Conservation (phyloP, 2,329 filamentous ascomycete species). For the Ceratocystis ficicola region DNA sequence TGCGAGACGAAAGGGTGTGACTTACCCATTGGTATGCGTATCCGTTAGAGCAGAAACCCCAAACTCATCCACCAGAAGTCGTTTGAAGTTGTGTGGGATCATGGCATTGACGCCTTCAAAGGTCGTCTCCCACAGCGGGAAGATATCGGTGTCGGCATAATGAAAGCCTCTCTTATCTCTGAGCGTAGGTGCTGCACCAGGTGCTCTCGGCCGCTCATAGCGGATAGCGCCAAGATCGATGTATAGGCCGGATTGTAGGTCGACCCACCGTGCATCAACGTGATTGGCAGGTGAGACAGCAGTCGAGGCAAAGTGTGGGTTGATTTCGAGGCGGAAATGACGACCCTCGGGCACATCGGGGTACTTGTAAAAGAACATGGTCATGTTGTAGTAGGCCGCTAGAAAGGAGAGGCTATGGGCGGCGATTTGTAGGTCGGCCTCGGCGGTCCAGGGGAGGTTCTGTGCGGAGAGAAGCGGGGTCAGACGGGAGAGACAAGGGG, state of each 20-base stretch:
- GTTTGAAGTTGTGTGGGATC: constrained; percentile 51
- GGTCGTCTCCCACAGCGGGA: constrained; percentile 53
- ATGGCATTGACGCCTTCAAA: constrained; percentile 56
- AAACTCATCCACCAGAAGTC: constrained; percentile 48
- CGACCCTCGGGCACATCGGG: constrained; percentile 31
- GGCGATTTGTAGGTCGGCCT: constrained; percentile 63
- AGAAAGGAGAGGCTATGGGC: constrained; percentile 53
- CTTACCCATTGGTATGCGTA: constrained; percentile 43
- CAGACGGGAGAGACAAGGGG: constrained; percentile 10
- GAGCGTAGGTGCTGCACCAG: constrained; percentile 33
- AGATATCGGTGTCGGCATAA: constrained; percentile 44
- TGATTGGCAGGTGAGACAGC: constrained; percentile 26
- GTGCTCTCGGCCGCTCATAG: constrained; percentile 35
- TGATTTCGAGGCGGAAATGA: constrained; percentile 40
- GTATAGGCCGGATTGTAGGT: constrained; percentile 36
- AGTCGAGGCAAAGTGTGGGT: constrained; percentile 33
- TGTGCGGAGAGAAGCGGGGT: constrained; percentile 27
- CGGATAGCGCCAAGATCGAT: constrained; percentile 42
- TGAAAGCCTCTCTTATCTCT: constrained; percentile 42
- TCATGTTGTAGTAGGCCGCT: constrained; percentile 54
- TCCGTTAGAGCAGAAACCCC: constrained; percentile 38
- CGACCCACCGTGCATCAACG: constrained; percentile 39
- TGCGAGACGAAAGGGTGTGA: neutral
- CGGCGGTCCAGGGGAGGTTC: constrained; percentile 66
- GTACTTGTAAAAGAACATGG: constrained; percentile 35